Evolutionary conservation across 2,329 filamentous ascomycete genomes (phyloP), one percentile per base, ranked within the genome.

Genomic region (Pezicula carpinea): DNA sequence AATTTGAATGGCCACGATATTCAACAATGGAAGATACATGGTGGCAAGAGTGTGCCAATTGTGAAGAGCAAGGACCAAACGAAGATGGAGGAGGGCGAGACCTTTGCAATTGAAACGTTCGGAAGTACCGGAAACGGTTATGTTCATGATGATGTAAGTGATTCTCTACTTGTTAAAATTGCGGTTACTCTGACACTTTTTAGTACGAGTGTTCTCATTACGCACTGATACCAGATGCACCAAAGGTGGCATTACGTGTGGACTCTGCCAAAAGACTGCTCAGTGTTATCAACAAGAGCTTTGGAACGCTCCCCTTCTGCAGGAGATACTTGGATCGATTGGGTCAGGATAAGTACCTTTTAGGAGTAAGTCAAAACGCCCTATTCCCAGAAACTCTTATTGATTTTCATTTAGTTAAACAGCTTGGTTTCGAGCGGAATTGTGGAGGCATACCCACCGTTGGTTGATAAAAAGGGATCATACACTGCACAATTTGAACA

Each of bases 41-140:
- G 91, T 48, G 87, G 82, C 59, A 96, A 96, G 76, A 90, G 87
- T 56, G 89, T 96, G 43, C 92, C 91, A 0, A 96, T 96, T 60
- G 89, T 96, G 54, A 95, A 95, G 74, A 85, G 82, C 52, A 80
- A 80, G 52, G 89, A 95, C 62, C 82, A 85, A 65, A 95, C 89
- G 44, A 96, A 95, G 77, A 97, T 97, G 92, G 91, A 96, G 71
- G 92, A 96, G 69, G 90, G 90, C 35, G 91, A 97, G 63, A 84
- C 90, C 15, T 97, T 95, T 66, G 91, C 91, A 54, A 95, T 96
- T 59, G 91, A 96, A 73, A 96, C 91, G 0, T 96, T 96, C 66
- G 92, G 91, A 51, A 93, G 86, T 65, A 96, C 91, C 18, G 92
- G 91, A 54, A 91, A 89, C 64, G 91, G 90, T 55, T 87, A 88